Conservation (phyloP, 2,329 filamentous ascomycete genomes). For the Fusarium fracticaudum region DNA sequence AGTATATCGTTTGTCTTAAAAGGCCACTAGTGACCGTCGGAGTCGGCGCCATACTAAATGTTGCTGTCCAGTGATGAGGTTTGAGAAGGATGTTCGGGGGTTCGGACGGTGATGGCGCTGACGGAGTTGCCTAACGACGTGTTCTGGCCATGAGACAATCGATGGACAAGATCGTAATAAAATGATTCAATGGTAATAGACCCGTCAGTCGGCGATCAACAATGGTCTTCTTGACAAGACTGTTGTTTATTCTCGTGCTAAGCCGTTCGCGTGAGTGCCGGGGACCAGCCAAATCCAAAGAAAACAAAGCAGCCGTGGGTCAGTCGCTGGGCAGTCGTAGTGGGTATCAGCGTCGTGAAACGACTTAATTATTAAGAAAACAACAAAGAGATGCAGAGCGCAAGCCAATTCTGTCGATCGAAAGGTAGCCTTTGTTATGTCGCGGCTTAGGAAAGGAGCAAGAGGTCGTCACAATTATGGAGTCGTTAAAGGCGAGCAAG, state of each 20-base stretch:
- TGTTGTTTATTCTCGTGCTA: conserved; percentile 31
- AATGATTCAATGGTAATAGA: conserved; percentile 5
- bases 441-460: conserved; percentile 11
- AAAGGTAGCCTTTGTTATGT: neutral
- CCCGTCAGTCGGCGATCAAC: conserved; percentile 9
- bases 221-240: conserved; percentile 7
- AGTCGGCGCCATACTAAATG: conserved; percentile 61
- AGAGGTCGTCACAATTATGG: conserved; percentile 18
- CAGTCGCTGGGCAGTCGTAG: conserved; percentile 29
- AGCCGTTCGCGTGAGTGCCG: conserved; percentile 39
- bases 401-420: neutral
- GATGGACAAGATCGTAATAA: neutral
- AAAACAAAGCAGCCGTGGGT: conserved; percentile 42
- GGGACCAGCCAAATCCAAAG: conserved; percentile 38
- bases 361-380: conserved; percentile 38
- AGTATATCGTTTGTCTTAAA: conserved; percentile 69
- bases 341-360: conserved; percentile 24
- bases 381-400: conserved; percentile 1
- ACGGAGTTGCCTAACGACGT: conserved; percentile 36
- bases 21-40: conserved; percentile 60
- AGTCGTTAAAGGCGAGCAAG: conserved; percentile 32
- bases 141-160: conserved; percentile 42
- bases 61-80: conserved; percentile 35
- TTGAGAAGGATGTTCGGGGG: conserved; percentile 10
- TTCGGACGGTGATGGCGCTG: conserved; percentile 25